A percentile compares a stretch with the other conserved stretches of the same genome.
Evolutionary conservation across 2,329 filamentous ascomycete species (phyloP).

Genomic region (Lasiodiplodia sp.): DNA sequence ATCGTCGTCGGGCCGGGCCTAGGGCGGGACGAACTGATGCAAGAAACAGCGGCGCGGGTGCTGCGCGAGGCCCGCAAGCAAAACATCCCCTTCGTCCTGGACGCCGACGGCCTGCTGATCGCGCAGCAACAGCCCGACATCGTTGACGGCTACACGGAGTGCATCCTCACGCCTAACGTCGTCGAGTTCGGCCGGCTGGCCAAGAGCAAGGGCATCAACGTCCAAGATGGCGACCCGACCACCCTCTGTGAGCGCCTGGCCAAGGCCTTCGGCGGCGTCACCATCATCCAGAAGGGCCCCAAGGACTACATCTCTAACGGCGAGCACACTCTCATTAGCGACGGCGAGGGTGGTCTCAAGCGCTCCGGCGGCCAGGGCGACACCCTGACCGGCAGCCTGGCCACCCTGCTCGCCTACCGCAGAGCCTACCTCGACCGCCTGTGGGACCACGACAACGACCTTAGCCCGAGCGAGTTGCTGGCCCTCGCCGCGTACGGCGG

Average conservation of each 20-base stretch:
- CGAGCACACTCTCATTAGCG: constrained; percentile 74
- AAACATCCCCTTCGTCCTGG: constrained; percentile 81
- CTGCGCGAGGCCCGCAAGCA: constrained; percentile 77
- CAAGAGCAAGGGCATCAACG: constrained; percentile 74
- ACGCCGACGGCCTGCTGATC: constrained; percentile 86
- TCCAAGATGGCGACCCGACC: constrained; percentile 57
- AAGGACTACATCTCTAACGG: constrained; percentile 87
- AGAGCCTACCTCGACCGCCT: constrained; percentile 83
- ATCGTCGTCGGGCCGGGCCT: constrained; percentile 92
- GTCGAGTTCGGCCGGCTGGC: constrained; percentile 89
- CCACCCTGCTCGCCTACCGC: constrained; percentile 87
- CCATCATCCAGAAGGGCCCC: constrained; percentile 86
- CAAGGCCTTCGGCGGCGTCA: constrained; percentile 81
- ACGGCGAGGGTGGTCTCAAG: constrained; percentile 83
- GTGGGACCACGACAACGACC: constrained; percentile 69
- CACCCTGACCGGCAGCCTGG: constrained; percentile 87
- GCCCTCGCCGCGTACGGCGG: constrained; percentile 86
- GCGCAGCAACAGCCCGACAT: constrained; percentile 78
- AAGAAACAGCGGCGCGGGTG: constrained; percentile 80
- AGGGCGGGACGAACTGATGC: constrained; percentile 88
- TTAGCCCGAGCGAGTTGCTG: constrained; percentile 67
- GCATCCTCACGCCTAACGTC: constrained; percentile 92
- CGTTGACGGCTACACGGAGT: constrained; percentile 80
- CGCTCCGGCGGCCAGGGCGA: constrained; percentile 94
- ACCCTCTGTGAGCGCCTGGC: constrained; percentile 74